Percentiles rank a stretch among this genome's conserved stretches.
Evolutionary conservation across 208 protist species (phyloP).

Genomic region (Lotmaria passim): DNA sequence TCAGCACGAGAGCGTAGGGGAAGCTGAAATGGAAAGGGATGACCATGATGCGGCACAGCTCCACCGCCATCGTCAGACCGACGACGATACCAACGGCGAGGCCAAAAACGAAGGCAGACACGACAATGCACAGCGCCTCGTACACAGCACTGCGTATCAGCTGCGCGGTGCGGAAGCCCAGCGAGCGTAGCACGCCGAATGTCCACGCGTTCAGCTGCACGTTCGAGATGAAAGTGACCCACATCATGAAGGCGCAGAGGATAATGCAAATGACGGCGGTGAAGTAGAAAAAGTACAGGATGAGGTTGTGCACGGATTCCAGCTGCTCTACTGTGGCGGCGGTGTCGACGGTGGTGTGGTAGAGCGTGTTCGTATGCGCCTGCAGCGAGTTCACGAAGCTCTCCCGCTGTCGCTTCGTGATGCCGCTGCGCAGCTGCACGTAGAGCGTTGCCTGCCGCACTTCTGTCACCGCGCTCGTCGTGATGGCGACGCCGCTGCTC

Average conservation of each 20-base stretch:
- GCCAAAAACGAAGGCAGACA: constrained; percentile 91
- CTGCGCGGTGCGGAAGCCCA: constrained; percentile 89
- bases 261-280: constrained; percentile 88
- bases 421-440: constrained; percentile 52
- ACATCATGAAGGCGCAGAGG: constrained; percentile 96
- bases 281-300: constrained; percentile 95
- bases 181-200: constrained; percentile 93
- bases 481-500: constrained; percentile 1
- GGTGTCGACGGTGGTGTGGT: constrained; percentile 57
- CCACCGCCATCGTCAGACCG: constrained; percentile 82
- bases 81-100: constrained; percentile 70
- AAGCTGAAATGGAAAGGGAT: constrained; percentile 91
- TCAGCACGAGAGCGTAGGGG: constrained; percentile 84
- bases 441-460: constrained; percentile 66
- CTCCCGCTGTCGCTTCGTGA: constrained; percentile 49
- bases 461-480: constrained; percentile 31
- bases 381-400: constrained; percentile 87
- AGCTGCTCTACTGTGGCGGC: constrained; percentile 45
- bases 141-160: constrained; percentile 93
- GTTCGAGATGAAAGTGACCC: constrained; percentile 95
- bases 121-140: constrained; percentile 92
- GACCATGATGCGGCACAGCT: constrained; percentile 90
- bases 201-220: constrained; percentile 95
- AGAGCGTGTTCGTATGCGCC: constrained; percentile 60
- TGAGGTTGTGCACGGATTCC: constrained; percentile 54